These are phyloP conservation scores for Lycium barbarum DNA, from an alignment of 257 asterid species.

Conservation along the genomic window DNA sequence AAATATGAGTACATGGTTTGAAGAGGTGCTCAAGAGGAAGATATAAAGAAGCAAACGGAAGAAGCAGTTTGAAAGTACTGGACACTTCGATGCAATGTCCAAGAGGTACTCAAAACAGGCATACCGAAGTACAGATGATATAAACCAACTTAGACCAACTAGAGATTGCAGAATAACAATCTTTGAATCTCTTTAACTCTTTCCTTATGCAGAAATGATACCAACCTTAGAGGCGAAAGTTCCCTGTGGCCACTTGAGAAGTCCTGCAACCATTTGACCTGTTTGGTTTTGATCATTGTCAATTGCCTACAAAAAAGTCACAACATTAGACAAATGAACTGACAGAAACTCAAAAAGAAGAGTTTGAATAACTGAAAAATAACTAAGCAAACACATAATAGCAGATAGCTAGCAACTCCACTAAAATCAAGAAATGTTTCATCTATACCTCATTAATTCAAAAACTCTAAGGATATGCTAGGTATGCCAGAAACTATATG, in stretches of 20 bases:
- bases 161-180: slow-evolving; percentile 12
- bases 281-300: slow-evolving; percentile 93
- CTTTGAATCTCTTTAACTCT: neutral
- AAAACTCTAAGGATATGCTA: neutral
- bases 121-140: neutral
- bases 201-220: neutral
- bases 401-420: neutral
- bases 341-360: neutral
- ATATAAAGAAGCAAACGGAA: neutral
- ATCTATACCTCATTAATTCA: neutral
- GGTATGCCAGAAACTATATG: neutral
- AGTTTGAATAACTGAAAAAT: neutral
- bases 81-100: neutral
- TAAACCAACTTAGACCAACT: neutral
- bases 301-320: slow-evolving; percentile 67
- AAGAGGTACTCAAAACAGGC: neutral
- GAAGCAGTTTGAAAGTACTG: neutral
- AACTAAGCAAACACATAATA: neutral
- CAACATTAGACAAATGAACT: neutral
- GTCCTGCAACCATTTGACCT: slow-evolving; percentile 97
- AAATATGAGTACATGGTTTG: neutral
- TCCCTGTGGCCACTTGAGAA: slow-evolving; percentile 94
- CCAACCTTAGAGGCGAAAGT: slow-evolving; percentile 94
- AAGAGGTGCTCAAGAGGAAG: neutral
- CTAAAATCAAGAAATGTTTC: neutral